A percentile compares a stretch with the other conserved stretches of the same genome.
Conservation (phyloP, 2,329 filamentous ascomycete genomes). For the Xylariaceae sp. region DNA sequence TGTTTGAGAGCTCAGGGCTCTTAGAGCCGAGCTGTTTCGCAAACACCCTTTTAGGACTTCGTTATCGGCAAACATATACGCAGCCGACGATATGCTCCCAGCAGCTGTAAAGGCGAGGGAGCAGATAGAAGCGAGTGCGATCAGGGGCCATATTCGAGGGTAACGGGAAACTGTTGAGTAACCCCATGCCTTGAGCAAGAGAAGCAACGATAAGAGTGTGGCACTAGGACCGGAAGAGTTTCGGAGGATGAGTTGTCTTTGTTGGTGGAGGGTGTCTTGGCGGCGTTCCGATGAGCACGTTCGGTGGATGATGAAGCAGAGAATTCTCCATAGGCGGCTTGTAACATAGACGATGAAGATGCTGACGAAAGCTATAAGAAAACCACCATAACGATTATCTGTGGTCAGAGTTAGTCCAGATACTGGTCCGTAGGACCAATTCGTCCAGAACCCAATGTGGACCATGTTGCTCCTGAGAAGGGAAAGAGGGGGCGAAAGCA, state of each 20-base stretch:
- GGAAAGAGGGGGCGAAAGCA: no score
- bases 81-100: no score
- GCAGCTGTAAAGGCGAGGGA: neutral
- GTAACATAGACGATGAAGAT: conserved; percentile 1
- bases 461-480: neutral
- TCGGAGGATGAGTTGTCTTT: conserved; percentile 1
- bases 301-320: neutral
- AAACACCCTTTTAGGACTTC: neutral
- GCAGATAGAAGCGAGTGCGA: neutral
- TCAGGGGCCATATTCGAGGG: neutral
- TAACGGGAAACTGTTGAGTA: no score
- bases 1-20: no score
- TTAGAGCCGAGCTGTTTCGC: neutral
- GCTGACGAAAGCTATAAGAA: conserved; percentile 1
- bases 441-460: conserved; percentile 1
- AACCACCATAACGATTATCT: neutral
- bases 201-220: neutral
- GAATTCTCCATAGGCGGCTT: neutral
- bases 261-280: neutral
- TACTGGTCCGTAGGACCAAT: conserved; percentile 1
- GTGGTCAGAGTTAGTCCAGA: neutral
- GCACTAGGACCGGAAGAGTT: neutral
- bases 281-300: neutral
- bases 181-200: neutral
- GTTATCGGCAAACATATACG: neutral